These are phyloP conservation scores for Marasmius fiardii DNA, from an alignment of 1,284 basidiomycete species.

Conservation along the genomic window DNA sequence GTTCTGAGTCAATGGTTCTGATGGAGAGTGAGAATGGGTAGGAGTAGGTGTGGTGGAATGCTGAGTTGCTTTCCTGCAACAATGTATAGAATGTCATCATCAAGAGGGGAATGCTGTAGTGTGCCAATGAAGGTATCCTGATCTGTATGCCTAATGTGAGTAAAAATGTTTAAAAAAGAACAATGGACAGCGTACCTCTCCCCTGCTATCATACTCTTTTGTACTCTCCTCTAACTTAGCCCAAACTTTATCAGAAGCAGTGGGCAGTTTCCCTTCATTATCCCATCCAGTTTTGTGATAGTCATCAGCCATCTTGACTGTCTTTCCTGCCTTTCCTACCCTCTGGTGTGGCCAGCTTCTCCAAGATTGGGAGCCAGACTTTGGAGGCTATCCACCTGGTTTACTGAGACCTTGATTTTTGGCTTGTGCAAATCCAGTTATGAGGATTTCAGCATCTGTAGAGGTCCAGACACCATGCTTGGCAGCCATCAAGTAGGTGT, in stretches of 20 bases:
- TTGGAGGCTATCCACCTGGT: no score
- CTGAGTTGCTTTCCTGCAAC: conserved; percentile 23
- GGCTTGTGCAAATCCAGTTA: no score
- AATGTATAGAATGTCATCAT: conserved; percentile 20
- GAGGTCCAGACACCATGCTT: not conserved
- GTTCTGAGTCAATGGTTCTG: no score
- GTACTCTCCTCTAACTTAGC: not conserved
- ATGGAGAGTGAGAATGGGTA: no score
- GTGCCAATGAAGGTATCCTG: conserved; percentile 9
- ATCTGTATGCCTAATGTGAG: not conserved
- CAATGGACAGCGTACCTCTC: not conserved
- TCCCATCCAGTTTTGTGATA: not conserved
- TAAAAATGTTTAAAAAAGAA: not conserved
- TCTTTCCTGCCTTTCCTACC: not conserved
- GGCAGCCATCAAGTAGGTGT: not conserved
- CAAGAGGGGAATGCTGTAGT: conserved; percentile 17
- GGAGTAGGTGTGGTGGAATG: conserved; percentile 18
- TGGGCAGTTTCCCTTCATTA: not conserved
- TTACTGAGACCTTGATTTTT: no score
- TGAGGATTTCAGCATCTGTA: no score
- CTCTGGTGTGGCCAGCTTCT: no score
- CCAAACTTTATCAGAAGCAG: conserved; percentile 4
- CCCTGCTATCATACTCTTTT: not conserved
- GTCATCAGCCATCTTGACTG: not conserved
- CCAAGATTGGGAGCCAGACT: no score